Percentiles rank a stretch among this genome's conserved stretches.
Evolutionary conservation across 2,329 filamentous ascomycete genomes (phyloP).

Genomic region (Pestalotiopsis sp.): DNA sequence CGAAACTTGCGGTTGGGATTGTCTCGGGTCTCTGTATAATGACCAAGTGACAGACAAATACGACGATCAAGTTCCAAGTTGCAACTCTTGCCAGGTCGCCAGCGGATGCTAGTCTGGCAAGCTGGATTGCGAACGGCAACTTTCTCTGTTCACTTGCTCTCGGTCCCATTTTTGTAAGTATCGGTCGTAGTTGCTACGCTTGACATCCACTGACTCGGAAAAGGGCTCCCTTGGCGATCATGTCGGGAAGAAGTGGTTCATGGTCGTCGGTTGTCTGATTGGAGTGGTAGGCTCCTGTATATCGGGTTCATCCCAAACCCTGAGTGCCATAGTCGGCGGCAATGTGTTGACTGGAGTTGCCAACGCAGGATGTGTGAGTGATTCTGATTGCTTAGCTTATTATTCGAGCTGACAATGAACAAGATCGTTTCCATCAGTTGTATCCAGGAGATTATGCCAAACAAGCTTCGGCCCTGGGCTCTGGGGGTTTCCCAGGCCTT

Average conservation of each 20-base stretch:
- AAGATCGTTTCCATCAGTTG: conserved; percentile 5
- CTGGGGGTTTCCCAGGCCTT: neutral
- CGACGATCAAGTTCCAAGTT: conserved; percentile 6
- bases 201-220: neutral
- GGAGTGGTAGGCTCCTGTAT: conserved; percentile 8
- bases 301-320: neutral
- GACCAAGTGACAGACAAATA: neutral
- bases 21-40: neutral
- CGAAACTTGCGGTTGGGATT: neutral
- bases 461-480: conserved; percentile 11
- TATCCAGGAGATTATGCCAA: conserved; percentile 5
- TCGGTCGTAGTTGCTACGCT: neutral
- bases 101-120: conserved; percentile 3
- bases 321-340: neutral
- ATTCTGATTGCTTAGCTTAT: neutral
- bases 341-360: conserved; percentile 8
- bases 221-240: conserved; percentile 8
- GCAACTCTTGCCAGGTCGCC: conserved; percentile 1
- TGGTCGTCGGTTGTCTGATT: conserved; percentile 2
- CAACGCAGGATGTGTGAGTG: conserved; percentile 10
- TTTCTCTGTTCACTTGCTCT: conserved; percentile 9
- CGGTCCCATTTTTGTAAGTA: conserved; percentile 4
- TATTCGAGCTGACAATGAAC: neutral
- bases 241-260: conserved; percentile 9
- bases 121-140: conserved; percentile 9